Base-by-base conservation (phyloP, 2,329 filamentous ascomycete species). In the Sphaerostilbella broomeana region DNA sequence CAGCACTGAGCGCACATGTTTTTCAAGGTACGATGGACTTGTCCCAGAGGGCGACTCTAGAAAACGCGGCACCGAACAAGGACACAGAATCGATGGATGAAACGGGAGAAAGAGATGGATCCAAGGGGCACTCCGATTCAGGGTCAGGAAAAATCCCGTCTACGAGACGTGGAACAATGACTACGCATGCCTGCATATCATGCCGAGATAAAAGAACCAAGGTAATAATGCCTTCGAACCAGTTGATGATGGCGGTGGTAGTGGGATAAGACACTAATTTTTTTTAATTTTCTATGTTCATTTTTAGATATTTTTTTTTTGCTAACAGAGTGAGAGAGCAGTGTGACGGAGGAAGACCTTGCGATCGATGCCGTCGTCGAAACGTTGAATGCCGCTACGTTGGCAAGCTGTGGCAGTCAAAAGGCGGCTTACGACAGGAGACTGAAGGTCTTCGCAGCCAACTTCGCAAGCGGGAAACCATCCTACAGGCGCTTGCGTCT, bases 181-280 rank as follows among this genome's bases (percentile, higher is more conserved):
- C 31, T 17, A 24, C 31, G 19, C 31, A 34, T 34, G 31, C 31
- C 6, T 34, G 31, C 15, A 34, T 21, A 24, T 34, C 31, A 24
- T 34, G 31, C 19, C 31, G 31, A 11, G 31, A 34, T 12, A 34
- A 34, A 21, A 34, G 31, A 16, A 34, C 31, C 20, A 34, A 34
- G 31, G 31, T 24, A 16, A 34, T n/a, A n/a, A 17, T 29, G 11
- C 27, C 27, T 7, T 7, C 27, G 8, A n/a, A 7, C 27, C 27
- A 10, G 15, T 13, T 7, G 8, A n/a, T 13, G 11, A n/a, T 10
- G 11, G 11, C n/a, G n/a, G n/a, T n/a, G n/a, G n/a, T n/a, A n/a
- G n/a, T n/a, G n/a, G n/a, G n/a, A n/a, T n/a, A n/a, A n/a, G n/a
- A n/a, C n/a, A n/a, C n/a, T n/a, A n/a, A n/a, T n/a, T n/a, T n/a